Conservation (phyloP, 371 early-diverging fungal genomes). For the Caulochytrium protostelioides region DNA sequence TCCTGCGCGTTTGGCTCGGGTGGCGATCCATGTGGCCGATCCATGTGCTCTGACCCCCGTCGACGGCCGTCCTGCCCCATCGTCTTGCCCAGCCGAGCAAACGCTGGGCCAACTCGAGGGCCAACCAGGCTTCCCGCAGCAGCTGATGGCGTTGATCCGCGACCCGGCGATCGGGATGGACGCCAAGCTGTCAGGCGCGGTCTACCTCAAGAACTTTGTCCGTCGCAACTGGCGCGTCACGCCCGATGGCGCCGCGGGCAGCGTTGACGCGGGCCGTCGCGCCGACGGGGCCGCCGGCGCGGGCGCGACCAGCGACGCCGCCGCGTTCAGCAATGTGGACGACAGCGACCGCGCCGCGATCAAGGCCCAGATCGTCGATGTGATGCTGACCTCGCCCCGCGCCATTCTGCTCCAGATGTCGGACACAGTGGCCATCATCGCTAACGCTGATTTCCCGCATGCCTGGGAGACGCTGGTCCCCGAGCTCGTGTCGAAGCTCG, state of each 20-base stretch:
- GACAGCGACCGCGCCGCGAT: constrained; percentile 23
- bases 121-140: constrained; percentile 46
- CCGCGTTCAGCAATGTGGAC: background rate
- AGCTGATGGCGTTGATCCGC: constrained; percentile 45
- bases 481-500: constrained; percentile 54
- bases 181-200: constrained; percentile 55
- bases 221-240: constrained; percentile 81
- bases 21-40: no score
- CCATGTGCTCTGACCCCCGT: no score
- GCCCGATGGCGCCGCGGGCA: no score
- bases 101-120: constrained; percentile 35
- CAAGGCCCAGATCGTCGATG: constrained; percentile 52
- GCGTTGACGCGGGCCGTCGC: no score
- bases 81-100: constrained; percentile 34
- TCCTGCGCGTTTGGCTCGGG: no score
- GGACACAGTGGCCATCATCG: constrained; percentile 77
- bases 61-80: no score
- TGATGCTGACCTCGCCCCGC: constrained; percentile 61
- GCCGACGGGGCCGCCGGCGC: background rate
- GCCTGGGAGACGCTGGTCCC: constrained; percentile 64
- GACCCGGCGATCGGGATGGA: constrained; percentile 24
- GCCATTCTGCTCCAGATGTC: constrained; percentile 69
- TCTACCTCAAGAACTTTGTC: constrained; percentile 87
- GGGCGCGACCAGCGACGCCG: background rate
- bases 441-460: constrained; percentile 71